These are phyloP conservation scores for Clohesyomyces aquaticus DNA, from an alignment of 495 filamentous ascomycete genomes.

Conservation along the genomic window DNA sequence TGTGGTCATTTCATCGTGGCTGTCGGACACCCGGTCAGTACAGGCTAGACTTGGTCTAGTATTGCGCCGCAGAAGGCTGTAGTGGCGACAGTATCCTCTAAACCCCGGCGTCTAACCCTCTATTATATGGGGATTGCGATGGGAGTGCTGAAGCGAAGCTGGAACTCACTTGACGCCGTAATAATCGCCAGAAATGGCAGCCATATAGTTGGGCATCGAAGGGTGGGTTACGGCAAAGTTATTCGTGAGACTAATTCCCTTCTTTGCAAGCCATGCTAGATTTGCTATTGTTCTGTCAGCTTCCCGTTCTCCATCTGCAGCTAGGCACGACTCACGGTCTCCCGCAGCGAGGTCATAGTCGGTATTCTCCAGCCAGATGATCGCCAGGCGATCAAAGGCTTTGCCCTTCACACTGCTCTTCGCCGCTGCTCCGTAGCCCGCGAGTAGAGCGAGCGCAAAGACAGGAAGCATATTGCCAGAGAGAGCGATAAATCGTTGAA, in stretches of 20 bases:
- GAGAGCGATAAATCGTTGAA: conserved; percentile 1
- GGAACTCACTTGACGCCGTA: conserved; percentile 41
- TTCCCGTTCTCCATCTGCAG: neutral
- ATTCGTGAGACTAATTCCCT: conserved; percentile 44
- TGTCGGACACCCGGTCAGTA: neutral
- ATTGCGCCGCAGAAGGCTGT: too few relatives aligned
- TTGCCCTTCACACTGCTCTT: conserved; percentile 45
- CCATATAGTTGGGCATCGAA: conserved; percentile 45
- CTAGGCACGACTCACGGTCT: conserved; percentile 27
- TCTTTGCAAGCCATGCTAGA: conserved; percentile 42
- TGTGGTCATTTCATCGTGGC: conserved; percentile 44
- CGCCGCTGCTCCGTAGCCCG: neutral
- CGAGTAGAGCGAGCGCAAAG: conserved; percentile 9
- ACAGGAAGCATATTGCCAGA: conserved; percentile 5
- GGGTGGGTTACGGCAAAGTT: conserved; percentile 62
- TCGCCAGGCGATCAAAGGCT: conserved; percentile 44
- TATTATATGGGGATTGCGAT: too few relatives aligned
- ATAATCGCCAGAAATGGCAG: conserved; percentile 43
- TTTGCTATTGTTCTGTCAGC: conserved; percentile 18
- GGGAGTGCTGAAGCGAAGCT: too few relatives aligned
- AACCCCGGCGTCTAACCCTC: too few relatives aligned
- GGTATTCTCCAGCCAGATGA: conserved; percentile 48
- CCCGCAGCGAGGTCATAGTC: conserved; percentile 43
- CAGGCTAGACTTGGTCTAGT: too few relatives aligned
- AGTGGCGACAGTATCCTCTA: too few relatives aligned